Evolutionary conservation across 331 rosid genomes (phyloP), one percentile per base, ranked within the genome.

Genomic region (Rosa hybrid): DNA sequence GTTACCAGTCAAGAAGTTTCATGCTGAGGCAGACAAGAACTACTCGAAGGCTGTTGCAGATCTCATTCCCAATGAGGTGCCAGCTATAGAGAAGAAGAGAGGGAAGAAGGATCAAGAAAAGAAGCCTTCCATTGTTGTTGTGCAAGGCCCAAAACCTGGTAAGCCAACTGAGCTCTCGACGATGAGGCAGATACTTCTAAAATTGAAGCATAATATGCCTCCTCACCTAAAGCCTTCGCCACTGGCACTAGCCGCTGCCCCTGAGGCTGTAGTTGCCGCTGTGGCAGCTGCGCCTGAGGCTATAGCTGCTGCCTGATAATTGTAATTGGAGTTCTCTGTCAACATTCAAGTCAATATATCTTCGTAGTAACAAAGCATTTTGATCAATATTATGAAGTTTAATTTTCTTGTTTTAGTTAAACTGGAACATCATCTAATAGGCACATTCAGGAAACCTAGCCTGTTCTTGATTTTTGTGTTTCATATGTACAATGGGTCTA

Each of bases 71-170:
- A 82, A 81, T 68, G 88, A 87, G 72, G 83, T 81, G 53, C 81
- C 88, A 5, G 18, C 82, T 41, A 39, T 82, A 30, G 90, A 25
- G 27, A 25, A 76, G 38, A 86, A 45, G 81, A 73, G 84, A 73
- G 84, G 84, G 68, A 87, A 84, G 88, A 84, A 87, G 44, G 88
- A 82, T 25, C 27, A 25, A 25, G 27, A 25, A 25, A 25, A 25
- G 27, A 25, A 25, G 27, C 27, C 27, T 25, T 25, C 27, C 27
- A 25, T 25, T 44, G 63, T 8, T 0, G 73, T 82, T 70, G 56
- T 87, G 30, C 86, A 84, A 68, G 88, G 88, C 46, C 90, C 88
- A 5, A 87, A 87, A 76, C 90, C 86, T 9, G 90, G 90, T 56
- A 87, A 79, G 76, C 88, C 88, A 49, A 84, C 86, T 16, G 90